Evolutionary conservation across 148 eudicot species (phyloP), one percentile per base, ranked within the genome.

Genomic region (Rhododendron ovatum): DNA sequence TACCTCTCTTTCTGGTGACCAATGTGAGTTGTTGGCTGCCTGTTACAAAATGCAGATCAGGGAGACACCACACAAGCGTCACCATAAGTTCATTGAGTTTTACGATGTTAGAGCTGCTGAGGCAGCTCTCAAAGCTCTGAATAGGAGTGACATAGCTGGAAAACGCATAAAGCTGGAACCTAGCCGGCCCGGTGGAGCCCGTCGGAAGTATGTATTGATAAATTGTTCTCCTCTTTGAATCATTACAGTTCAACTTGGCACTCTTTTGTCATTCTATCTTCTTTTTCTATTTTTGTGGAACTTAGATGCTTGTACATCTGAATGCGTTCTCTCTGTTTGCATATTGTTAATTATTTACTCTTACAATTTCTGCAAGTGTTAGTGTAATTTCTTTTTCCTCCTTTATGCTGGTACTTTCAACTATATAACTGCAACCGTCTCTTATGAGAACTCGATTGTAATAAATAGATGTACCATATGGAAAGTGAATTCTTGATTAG

Each of bases 71-170:
- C 94, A 91, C 86, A 92, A 91, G 73, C 85, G 90, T 11, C 94
- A 92, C 84, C 94, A 92, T 78, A 92, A 92, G 90, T 92, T 92
- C 83, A 87, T 92, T 33, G 94, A 92, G 80, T 92, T 78, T 85
- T 92, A 88, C 78, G 94, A 92, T 86, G 94, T 92, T 85, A 90
- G 94, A 92, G 94, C 90, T 83, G 93, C 93, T 57, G 94, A 92
- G 59, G 92, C 90, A 65, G 94, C 93, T 75, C 92, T 92, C 50
- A 92, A 91, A 80, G 91, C 94, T 86, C 90, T 92, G 81, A 92
- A 92, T 82, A 86, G 94, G 88, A 84, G 91, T 82, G 94, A 92
- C 85, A 92, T 92, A 63, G 93, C 93, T 87, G 93, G 94, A 75
- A 92, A 92, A 84, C 92, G 93, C 71, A 92, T 92, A 82, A 92